A percentile compares a stretch with the other conserved stretches of the same genome.
Evolutionary conservation across 164 flowering plant genomes (phyloP).

Genomic region (Nelumbo lutea): DNA sequence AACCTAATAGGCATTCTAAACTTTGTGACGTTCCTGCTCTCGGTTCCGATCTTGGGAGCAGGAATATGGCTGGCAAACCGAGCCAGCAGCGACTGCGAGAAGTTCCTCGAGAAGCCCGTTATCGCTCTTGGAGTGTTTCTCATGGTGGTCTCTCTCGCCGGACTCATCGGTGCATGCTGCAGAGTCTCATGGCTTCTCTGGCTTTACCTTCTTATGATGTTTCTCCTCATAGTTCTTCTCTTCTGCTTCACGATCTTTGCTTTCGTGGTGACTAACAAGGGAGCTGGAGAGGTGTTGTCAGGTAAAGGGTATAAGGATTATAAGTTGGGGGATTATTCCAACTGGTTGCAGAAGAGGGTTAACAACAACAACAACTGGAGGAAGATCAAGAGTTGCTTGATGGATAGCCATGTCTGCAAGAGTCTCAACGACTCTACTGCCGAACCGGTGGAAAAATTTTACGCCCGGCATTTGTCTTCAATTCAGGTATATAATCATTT

Average conservation of each 20-base stretch:
- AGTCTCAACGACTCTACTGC: constrained; percentile 10
- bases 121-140: constrained; percentile 54
- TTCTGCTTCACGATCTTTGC: constrained; percentile 63
- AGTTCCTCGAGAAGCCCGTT: constrained; percentile 46
- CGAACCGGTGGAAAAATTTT: constrained; percentile 25
- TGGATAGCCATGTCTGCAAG: constrained; percentile 44
- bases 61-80: constrained; percentile 59
- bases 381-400: constrained; percentile 54
- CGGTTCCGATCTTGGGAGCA: constrained; percentile 52
- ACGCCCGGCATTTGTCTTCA: constrained; percentile 31
- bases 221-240: constrained; percentile 48
- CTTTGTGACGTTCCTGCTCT: constrained; percentile 50
- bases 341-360: constrained; percentile 64
- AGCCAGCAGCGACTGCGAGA: constrained; percentile 52
- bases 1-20: constrained; percentile 56
- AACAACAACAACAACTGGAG: constrained; percentile 42
- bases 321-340: constrained; percentile 56
- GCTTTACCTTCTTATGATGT: constrained; percentile 67
- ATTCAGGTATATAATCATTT: constrained; percentile 40
- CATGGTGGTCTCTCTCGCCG: constrained; percentile 58
- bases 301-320: constrained; percentile 59
- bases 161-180: constrained; percentile 61
- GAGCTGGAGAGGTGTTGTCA: constrained; percentile 48
- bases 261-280: constrained; percentile 66
- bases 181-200: constrained; percentile 57